These are phyloP conservation scores for Clathrospora elynae DNA, from an alignment of 2,329 filamentous ascomycete genomes.

Conservation along the genomic window DNA sequence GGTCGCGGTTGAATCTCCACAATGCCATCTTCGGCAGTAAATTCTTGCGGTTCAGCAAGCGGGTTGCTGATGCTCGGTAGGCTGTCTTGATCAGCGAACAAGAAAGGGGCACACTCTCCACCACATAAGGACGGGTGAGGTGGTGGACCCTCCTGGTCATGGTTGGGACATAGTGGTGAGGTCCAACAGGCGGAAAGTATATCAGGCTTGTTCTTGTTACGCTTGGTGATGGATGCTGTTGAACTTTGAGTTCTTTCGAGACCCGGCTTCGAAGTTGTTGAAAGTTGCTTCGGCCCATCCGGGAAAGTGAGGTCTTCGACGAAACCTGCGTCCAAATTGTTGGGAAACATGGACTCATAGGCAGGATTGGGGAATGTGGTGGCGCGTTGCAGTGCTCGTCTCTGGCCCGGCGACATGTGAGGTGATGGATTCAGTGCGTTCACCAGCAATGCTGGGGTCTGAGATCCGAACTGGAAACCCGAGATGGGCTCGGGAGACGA, in stretches of 20 bases:
- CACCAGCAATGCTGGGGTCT: slow-evolving; percentile 31
- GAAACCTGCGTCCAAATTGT: slow-evolving; percentile 42
- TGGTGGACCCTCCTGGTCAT: slow-evolving; percentile 45
- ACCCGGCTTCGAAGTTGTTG: slow-evolving; percentile 18
- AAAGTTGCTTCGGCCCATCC: slow-evolving; percentile 37
- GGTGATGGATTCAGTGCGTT: slow-evolving; percentile 30
- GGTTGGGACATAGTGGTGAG: slow-evolving; percentile 50
- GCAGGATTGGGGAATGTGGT: slow-evolving; percentile 43
- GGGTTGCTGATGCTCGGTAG: slow-evolving; percentile 40
- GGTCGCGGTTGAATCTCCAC: slow-evolving; percentile 45
- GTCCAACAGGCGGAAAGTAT: slow-evolving; percentile 51
- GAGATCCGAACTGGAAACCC: slow-evolving; percentile 28
- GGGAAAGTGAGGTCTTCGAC: slow-evolving; percentile 48
- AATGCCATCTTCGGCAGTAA: slow-evolving; percentile 43
- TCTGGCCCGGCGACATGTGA: slow-evolving; percentile 33
- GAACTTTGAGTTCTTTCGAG: slow-evolving; percentile 26
- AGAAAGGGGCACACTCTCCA: slow-evolving; percentile 48
- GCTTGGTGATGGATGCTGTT: slow-evolving; percentile 33
- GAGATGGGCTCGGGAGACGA: slow-evolving; percentile 46
- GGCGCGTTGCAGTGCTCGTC: slow-evolving; percentile 33
- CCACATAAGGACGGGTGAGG: slow-evolving; percentile 50
- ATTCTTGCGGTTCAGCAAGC: slow-evolving; percentile 38
- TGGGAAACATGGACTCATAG: slow-evolving; percentile 47
- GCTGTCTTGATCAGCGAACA: slow-evolving; percentile 45
- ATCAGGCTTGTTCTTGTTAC: slow-evolving; percentile 46